These are phyloP conservation scores for sweet orange (Citrus sinensis) DNA, from an alignment of 345 rosid genomes.

Conservation along the genomic window DVS_A1.0 CM039164.1:1812001-1812500, in stretches of 20 bases:
- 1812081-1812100: not conserved
- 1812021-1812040: not conserved
- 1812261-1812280: not conserved
- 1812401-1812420: not conserved
- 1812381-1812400: not conserved
- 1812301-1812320: not conserved
- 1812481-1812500: no score
- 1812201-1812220: no score
- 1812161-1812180: not conserved
- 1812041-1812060: not conserved
- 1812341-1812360: not conserved
- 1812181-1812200: not conserved
- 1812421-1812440: no score
- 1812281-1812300: no score
- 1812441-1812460: no score
- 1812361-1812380: not conserved
- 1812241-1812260: not conserved
- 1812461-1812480: no score
- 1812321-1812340: not conserved
- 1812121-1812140: not conserved
- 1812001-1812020: constrained; percentile 5
- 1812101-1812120: not conserved
- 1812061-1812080: not conserved
- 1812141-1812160: no score
- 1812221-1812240: not conserved